phyloP scores from a whole-genome alignment of 768 basidiomycete genomes.

The Clavaria fumosa region DNA sequence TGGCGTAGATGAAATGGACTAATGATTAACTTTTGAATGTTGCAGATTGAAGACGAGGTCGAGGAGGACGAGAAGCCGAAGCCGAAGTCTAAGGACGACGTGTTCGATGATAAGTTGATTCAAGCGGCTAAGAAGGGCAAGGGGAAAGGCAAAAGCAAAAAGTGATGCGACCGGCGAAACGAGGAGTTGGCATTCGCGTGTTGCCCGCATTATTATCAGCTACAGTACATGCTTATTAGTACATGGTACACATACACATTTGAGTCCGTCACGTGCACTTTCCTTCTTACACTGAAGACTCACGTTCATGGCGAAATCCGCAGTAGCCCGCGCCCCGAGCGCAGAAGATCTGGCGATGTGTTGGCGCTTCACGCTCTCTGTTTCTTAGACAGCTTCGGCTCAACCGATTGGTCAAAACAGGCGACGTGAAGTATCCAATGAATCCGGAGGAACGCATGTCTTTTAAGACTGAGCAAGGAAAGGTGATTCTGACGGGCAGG shows the following conservation, averaged over 20 bases:
- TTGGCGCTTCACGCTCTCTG: constrained; percentile 1
- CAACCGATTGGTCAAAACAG: no score
- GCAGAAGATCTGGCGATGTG: neutral
- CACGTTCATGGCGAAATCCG: no score
- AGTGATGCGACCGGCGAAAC: no score
- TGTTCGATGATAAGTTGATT: constrained; percentile 23
- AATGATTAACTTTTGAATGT: constrained; percentile 3
- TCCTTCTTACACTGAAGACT: no score
- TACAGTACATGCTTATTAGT: no score
- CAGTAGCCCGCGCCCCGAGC: no score
- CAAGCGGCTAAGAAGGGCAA: constrained; percentile 29
- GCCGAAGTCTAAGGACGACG: constrained; percentile 16
- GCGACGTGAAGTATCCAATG: constrained; percentile 9
- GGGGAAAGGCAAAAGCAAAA: constrained; percentile 1
- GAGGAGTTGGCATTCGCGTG: no score
- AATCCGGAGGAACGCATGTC: constrained; percentile 14
- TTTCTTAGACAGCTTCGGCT: neutral
- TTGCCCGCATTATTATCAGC: no score
- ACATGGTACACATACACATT: no score
- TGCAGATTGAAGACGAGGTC: constrained; percentile 29
- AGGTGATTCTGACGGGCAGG: constrained; percentile 15
- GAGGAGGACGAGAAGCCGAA: constrained; percentile 33
- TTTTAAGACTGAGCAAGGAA: constrained; percentile 22
- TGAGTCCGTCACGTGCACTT: no score
- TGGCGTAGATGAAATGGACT: no score